These are phyloP conservation scores for Cicer pinnatifidum DNA, from an alignment of 306 rosid species.

Conservation along the genomic window DNA sequence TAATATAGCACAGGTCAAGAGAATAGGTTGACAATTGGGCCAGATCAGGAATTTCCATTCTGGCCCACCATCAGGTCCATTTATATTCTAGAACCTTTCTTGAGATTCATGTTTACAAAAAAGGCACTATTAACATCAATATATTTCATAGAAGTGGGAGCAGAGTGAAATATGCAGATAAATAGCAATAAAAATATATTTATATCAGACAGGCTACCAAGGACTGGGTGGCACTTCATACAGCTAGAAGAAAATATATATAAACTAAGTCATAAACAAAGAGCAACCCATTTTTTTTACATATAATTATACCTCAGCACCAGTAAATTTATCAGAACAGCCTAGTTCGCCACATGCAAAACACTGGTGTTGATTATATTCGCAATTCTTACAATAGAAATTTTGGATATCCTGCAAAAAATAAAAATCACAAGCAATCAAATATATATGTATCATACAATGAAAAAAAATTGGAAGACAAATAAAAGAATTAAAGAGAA, in stretches of 20 bases:
- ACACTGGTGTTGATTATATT: conserved; percentile 81
- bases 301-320: conserved; percentile 75
- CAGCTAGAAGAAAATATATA: conserved; percentile 13
- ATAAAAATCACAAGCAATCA: conserved; percentile 33
- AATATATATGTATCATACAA: conserved; percentile 31
- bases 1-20: not conserved
- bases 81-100: not conserved
- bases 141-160: not conserved
- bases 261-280: conserved; percentile 30
- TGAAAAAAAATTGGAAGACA: conserved; percentile 32
- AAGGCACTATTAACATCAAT: not conserved
- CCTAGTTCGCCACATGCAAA: conserved; percentile 85
- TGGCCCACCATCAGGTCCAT: not conserved
- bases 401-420: conserved; percentile 69
- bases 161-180: conserved; percentile 1
- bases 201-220: conserved; percentile 27
- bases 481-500: conserved; percentile 30
- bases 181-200: not conserved
- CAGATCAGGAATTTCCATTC: not conserved
- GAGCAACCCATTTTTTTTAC: conserved; percentile 13
- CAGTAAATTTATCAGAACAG: conserved; percentile 68
- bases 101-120: not conserved
- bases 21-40: not conserved
- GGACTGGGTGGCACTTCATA: conserved; percentile 13
- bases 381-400: conserved; percentile 79